Conservation (phyloP, 176 grass and related monocot species). For the Oryza coarctata region DNA sequence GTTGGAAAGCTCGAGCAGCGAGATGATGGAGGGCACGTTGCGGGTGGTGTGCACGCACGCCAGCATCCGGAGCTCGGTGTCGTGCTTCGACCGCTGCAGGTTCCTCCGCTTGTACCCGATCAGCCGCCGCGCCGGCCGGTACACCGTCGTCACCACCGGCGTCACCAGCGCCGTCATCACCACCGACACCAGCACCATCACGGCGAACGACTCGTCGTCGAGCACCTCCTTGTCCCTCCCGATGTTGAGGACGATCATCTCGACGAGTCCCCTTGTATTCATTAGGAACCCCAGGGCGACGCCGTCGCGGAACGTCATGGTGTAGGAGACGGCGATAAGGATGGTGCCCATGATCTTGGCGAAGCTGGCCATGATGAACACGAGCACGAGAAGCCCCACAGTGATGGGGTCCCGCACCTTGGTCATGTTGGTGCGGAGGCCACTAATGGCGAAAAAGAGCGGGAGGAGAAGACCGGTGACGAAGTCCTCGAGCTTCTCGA, state of each 20-base stretch:
- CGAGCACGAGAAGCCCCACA: conserved; percentile 42
- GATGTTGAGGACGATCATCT: conserved; percentile 71
- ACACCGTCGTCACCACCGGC: conserved; percentile 46
- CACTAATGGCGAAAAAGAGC: conserved; percentile 59
- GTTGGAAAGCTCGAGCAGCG: conserved; percentile 59
- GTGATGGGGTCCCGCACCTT: conserved; percentile 37
- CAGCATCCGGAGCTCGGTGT: conserved; percentile 68
- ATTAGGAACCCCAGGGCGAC: conserved; percentile 63
- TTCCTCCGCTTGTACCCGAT: conserved; percentile 67
- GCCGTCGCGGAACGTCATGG: conserved; percentile 56
- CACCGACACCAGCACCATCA: conserved; percentile 56
- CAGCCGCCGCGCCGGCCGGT: conserved; percentile 38
- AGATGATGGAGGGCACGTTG: conserved; percentile 70
- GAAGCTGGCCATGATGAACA: conserved; percentile 56
- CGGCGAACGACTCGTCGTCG: conserved; percentile 52
- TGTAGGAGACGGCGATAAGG: conserved; percentile 45
- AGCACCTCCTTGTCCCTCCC: conserved; percentile 64
- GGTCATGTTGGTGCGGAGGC: conserved; percentile 54
- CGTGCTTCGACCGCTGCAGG: conserved; percentile 56
- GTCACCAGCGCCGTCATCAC: conserved; percentile 56
- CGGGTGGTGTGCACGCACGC: conserved; percentile 65
- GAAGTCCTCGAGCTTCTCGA: conserved; percentile 66
- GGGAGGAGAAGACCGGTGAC: conserved; percentile 52
- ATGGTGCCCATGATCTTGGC: conserved; percentile 61
- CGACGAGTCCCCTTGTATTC: conserved; percentile 58